phyloP scores from a whole-genome alignment of 306 rosid species.

The Lagenaria siceraria region DNA sequence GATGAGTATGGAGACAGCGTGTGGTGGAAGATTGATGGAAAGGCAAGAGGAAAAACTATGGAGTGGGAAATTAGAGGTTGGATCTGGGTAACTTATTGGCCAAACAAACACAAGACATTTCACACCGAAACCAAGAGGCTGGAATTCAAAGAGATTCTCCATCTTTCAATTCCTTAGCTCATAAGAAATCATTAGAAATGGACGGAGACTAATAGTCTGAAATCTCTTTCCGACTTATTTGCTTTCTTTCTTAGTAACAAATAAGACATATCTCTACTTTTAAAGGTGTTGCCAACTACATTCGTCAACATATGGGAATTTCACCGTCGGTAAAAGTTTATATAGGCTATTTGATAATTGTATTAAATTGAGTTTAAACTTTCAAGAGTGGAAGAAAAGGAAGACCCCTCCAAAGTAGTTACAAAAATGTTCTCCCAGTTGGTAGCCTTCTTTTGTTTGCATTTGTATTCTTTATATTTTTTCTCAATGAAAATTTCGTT shows the following conservation, averaged over 20 bases:
- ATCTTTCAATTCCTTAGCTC: conserved; percentile 39
- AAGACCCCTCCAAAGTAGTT: not conserved
- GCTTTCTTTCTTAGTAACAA: not conserved
- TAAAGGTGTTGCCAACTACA: not conserved
- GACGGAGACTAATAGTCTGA: not conserved
- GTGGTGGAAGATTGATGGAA: conserved; percentile 69
- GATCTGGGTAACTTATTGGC: conserved; percentile 92
- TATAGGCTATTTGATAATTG: not conserved
- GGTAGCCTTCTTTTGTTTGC: too few relatives aligned
- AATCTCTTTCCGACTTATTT: not conserved
- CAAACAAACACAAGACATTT: conserved; percentile 61
- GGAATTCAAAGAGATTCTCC: conserved; percentile 57
- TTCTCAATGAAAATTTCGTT: too few relatives aligned
- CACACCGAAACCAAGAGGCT: conserved; percentile 65
- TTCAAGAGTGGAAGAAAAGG: not conserved
- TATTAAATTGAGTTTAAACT: not conserved
- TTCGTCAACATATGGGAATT: not conserved
- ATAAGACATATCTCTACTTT: not conserved
- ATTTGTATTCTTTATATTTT: too few relatives aligned
- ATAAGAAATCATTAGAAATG: not conserved
- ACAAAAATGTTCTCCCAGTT: not conserved
- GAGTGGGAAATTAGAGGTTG: conserved; percentile 91
- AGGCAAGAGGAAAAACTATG: conserved; percentile 54
- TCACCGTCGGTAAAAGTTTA: not conserved
- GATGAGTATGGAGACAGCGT: conserved; percentile 81